Evolutionary conservation across 1,139 yeast genomes (phyloP), one percentile per base, ranked within the genome.

Genomic region (Nakaseomyces kungkrabaensis): DNA sequence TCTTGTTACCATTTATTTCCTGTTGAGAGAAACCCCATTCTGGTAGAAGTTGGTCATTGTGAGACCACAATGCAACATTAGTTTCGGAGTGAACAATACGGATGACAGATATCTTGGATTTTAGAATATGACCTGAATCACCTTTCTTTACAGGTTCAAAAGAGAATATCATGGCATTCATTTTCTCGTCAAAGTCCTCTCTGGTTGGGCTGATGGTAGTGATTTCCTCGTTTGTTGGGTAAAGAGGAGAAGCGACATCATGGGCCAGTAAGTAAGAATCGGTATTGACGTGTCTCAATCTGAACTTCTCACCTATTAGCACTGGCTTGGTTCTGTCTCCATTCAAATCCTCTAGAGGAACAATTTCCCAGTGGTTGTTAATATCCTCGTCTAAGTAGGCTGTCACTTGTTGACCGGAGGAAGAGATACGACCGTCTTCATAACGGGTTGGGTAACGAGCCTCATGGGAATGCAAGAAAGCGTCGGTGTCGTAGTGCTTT

Each of bases 201-300:
- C 86, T 95, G 32, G 71, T 72, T 44, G 77, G 66, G 10, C 25
- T 4, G 17, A 82, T 82, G 34, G 95, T 79, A 3, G 95, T 85
- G 62, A 90, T 82, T 69, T 90, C 97, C 68, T 90, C 96, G 65
- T 90, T 87, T 22, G 97, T 88, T 47, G 96, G 83, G 63, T 71
- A 85, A 54, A 81, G 74, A 32, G 97, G 97, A n/a, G 97, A 90
- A 1, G 98, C 98, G 49, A 92, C 98, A 66, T 92, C 99, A 66
- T 92, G 99, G 31, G 98, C 81, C 58, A 88, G 72, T 55, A 92
- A 70, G 59, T 72, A 84, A 3, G 95, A 84, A 53, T 88, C 78
- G 2, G 97, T 90, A 17, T 75, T 80, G 38, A 88, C 78, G 60
- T 92, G 99, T 66, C 79, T 82, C 52, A 92, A 74, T 70, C 97